Evolutionary conservation across 495 filamentous ascomycete genomes (phyloP).

Genomic region (Penicillium salamii): DNA sequence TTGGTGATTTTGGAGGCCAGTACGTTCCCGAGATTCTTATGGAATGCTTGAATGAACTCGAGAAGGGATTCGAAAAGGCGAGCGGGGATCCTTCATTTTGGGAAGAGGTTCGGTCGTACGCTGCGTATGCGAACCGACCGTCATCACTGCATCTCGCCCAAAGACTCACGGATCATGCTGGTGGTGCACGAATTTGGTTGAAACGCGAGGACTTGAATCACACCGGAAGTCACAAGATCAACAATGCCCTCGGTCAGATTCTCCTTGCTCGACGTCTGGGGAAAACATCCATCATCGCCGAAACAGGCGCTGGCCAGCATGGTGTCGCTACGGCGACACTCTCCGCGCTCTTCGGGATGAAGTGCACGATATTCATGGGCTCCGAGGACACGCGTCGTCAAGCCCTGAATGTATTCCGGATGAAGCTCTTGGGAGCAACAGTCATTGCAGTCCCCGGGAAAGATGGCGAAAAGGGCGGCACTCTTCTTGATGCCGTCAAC

Average conservation of each 20-base stretch:
- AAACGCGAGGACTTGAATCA: constrained; percentile 94
- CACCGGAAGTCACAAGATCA: constrained; percentile 86
- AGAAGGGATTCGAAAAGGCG: constrained; percentile 3
- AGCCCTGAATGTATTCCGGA: constrained; percentile 90
- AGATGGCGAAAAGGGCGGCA: constrained; percentile 64
- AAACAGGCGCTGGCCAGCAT: constrained; percentile 92
- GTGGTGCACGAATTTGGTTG: constrained; percentile 90
- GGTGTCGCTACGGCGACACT: constrained; percentile 93
- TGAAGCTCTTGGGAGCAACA: constrained; percentile 82
- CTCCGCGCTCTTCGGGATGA: constrained; percentile 91
- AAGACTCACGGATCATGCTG: constrained; percentile 79
- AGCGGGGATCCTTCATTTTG: constrained; percentile 9
- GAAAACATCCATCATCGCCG: constrained; percentile 91
- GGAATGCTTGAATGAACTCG: constrained; percentile 5
- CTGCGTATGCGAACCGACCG: constrained; percentile 4
- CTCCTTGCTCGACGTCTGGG: constrained; percentile 78
- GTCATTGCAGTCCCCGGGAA: constrained; percentile 65
- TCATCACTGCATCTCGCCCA: constrained; percentile 58
- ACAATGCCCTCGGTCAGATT: constrained; percentile 89
- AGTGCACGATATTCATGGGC: constrained; percentile 94
- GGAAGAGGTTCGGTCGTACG: constrained; percentile 6
- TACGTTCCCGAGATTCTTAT: constrained; percentile 9
- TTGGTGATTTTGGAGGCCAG: constrained; percentile 9
- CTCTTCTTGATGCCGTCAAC: constrained; percentile 90
- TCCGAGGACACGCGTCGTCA: constrained; percentile 91